Base-by-base conservation (phyloP, 345 rosid genomes). In the Syzygium aromaticum region DNA sequence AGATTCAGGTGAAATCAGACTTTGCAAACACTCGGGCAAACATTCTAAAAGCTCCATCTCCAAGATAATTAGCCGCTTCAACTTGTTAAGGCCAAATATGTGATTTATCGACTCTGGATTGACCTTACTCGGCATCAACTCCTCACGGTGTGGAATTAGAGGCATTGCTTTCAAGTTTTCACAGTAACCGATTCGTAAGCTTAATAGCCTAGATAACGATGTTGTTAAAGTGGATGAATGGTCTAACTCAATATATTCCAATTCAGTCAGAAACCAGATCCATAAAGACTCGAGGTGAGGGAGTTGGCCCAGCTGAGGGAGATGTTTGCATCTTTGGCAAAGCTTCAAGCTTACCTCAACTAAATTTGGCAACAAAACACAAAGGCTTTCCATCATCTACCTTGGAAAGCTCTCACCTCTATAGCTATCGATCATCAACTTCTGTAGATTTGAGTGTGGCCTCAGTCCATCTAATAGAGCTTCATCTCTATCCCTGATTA, bases 261-360 rank as follows among this genome's bases (percentile, higher is more conserved):
- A 87, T 3, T 87, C 87, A 56, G 90, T 22, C 10, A 21, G 57
- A 51, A 88, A 87, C 51, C 54, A 61, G 17, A 91, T 40, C 85
- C 54, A 17, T 6, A 89, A 87, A 56, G 54, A 23, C 85, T 88
- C 83, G 22, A 90, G 90, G 73, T 53, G 52, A 27, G 88, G 89
- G 30, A 91, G 88, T 38, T 88, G 82, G 54, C 90, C 89, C 17
- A 91, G 77, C 5, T 51, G 9, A 49, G 92, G 92, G 22, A 88
- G 90, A 67, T 64, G n/a, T 11, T 52, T 51, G 59, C 92, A 88
- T 64, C 89, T 89, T 52, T 23, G 63, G 49, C 89, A 89, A 43
- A 59, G 54, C 6, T 56, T 17, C 84, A 89, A 54, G 14, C 23
- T 49, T 16, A 90, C 63, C 64, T 86, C 84, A n/a, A 85, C 84